Evolutionary conservation across 202 grass and related monocot species (phyloP).

Genomic region (Carex arenaria): DNA sequence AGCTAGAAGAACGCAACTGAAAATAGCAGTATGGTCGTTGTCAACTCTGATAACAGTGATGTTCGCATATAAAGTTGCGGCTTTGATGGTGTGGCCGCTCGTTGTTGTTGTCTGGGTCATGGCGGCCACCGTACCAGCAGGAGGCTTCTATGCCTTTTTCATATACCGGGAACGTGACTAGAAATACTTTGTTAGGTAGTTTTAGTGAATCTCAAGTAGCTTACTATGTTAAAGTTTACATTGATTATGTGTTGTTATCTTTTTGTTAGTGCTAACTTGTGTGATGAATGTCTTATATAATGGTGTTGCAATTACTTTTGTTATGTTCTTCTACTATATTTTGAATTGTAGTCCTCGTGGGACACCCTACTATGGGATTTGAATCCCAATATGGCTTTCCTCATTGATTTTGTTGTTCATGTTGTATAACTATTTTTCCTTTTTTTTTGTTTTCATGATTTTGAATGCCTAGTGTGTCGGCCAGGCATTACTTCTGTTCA

Average conservation of each 20-base stretch:
- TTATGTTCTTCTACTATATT: not conserved
- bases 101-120: constrained; percentile 12
- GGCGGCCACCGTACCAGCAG: not conserved
- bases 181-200: not conserved
- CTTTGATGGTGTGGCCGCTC: not conserved
- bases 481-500: not conserved
- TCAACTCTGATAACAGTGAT: constrained; percentile 14
- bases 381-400: not conserved
- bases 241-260: not conserved
- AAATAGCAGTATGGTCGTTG: constrained; percentile 1
- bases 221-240: not conserved
- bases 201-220: not conserved
- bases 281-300: not conserved
- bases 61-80: constrained; percentile 20
- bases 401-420: not conserved
- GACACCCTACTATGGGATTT: not conserved
- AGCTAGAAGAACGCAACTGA: not conserved
- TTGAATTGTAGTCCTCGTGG: not conserved
- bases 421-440: not conserved
- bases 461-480: not conserved
- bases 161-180: not conserved
- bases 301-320: not conserved
- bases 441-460: not conserved
- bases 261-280: not conserved
- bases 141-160: constrained; percentile 23